These are phyloP conservation scores for Penicillium sp. DNA, from an alignment of 2,329 filamentous ascomycete genomes.

Conservation along the genomic window DNA sequence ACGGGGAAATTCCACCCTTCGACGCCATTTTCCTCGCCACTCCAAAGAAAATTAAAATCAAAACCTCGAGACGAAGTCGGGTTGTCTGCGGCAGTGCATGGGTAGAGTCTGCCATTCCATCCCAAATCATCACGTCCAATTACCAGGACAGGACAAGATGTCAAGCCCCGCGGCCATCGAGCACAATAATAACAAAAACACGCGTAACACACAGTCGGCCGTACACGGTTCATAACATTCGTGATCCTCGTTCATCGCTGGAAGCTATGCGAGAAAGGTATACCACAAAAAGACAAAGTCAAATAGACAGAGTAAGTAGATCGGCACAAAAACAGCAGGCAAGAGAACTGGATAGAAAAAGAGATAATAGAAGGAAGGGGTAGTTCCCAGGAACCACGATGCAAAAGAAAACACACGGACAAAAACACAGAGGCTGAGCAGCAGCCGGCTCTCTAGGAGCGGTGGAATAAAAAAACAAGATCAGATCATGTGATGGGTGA, in stretches of 20 bases:
- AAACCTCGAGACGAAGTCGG: constrained; percentile 5
- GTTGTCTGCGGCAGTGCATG: constrained; percentile 15
- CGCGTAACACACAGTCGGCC: constrained; percentile 34
- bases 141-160: neutral
- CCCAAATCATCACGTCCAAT: neutral
- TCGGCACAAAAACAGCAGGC: constrained; percentile 13
- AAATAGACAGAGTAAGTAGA: constrained; percentile 9
- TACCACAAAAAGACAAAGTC: constrained; percentile 39
- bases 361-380: constrained; percentile 15
- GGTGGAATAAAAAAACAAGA: constrained; percentile 4
- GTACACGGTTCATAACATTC: constrained; percentile 47
- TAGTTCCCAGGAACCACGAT: constrained; percentile 25
- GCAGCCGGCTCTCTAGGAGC: constrained; percentile 22
- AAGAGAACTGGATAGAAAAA: constrained; percentile 19
- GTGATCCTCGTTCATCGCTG: constrained; percentile 47
- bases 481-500: neutral
- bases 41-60: constrained; percentile 19
- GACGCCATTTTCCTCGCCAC: constrained; percentile 22
- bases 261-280: constrained; percentile 44
- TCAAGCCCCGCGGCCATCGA: neutral
- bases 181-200: constrained; percentile 22
- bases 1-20: constrained; percentile 16
- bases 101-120: constrained; percentile 2
- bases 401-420: constrained; percentile 8
- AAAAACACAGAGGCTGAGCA: neutral